A percentile compares a stretch with the other conserved stretches of the same genome.
These are phyloP conservation scores for Cyclotella sp. DNA, from an alignment of 108 stramenopile species.

Conservation along the genomic window DNA sequence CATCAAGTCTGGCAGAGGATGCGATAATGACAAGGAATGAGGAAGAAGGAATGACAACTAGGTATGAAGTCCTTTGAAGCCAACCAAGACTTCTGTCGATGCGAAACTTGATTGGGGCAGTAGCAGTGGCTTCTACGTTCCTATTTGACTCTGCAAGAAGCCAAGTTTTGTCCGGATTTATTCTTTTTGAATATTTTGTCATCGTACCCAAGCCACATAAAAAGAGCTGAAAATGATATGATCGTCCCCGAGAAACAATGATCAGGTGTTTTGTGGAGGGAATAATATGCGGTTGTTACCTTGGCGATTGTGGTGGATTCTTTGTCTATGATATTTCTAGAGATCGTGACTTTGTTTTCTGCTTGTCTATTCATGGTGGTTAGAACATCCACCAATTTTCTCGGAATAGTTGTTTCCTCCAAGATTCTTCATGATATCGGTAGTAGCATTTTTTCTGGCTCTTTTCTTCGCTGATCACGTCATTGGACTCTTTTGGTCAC, in stretches of 20 bases:
- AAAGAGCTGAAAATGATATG: slow-evolving; percentile 39
- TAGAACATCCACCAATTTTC: slow-evolving; percentile 25
- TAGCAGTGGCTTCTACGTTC: slow-evolving; percentile 28
- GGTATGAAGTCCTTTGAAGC: slow-evolving; percentile 33
- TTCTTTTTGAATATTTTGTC: slow-evolving; percentile 37
- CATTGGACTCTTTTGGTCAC: slow-evolving; percentile 24
- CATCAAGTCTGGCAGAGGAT: slow-evolving; percentile 21
- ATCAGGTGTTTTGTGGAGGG: slow-evolving; percentile 62
- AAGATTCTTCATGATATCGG: slow-evolving; percentile 48
- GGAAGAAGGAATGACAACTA: slow-evolving; percentile 42
- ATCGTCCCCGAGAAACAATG: slow-evolving; percentile 37
- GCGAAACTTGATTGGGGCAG: slow-evolving; percentile 31
- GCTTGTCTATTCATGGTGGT: slow-evolving; percentile 33
- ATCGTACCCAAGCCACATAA: slow-evolving; percentile 37
- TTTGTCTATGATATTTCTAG: slow-evolving; percentile 50
- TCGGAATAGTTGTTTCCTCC: slow-evolving; percentile 39
- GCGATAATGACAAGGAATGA: slow-evolving; percentile 29
- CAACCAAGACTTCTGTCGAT: slow-evolving; percentile 30
- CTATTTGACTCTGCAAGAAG: slow-evolving; percentile 31
- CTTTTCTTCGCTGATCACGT: slow-evolving; percentile 36
- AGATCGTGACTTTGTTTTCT: slow-evolving; percentile 24
- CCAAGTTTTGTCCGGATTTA: slow-evolving; percentile 25
- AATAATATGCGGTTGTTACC: slow-evolving; percentile 40
- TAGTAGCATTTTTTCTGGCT: slow-evolving; percentile 35
- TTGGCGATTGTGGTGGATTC: slow-evolving; percentile 58